Evolutionary conservation across 179 eudicot genomes (phyloP).

Genomic region (Silene noctiflora): DNA sequence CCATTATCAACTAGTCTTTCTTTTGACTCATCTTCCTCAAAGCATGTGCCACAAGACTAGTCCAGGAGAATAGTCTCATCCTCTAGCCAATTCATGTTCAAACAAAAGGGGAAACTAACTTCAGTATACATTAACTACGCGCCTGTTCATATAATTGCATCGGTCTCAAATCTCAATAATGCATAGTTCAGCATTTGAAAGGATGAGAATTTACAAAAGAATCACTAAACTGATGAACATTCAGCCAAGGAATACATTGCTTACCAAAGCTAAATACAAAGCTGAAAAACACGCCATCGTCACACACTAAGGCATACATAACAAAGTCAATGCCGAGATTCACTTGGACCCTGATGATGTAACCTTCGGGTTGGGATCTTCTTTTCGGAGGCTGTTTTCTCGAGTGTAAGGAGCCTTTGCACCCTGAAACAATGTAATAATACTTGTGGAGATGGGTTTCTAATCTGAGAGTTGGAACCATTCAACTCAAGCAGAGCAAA

Average conservation of each 20-base stretch:
- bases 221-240: neutral
- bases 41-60: neutral
- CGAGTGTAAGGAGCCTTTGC: conserved; percentile 62
- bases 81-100: neutral
- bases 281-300: neutral
- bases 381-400: conserved; percentile 66
- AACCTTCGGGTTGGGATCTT: conserved; percentile 30
- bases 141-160: neutral
- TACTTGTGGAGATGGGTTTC: conserved; percentile 10
- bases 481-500: neutral
- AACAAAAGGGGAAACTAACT: neutral
- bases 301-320: conserved; percentile 2
- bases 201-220: conserved; percentile 16
- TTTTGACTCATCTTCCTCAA: too few species aligned
- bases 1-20: too few species aligned
- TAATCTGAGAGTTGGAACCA: conserved; percentile 10
- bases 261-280: conserved; percentile 10
- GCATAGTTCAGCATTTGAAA: neutral
- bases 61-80: neutral
- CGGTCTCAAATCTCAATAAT: neutral
- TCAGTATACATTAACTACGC: neutral
- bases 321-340: conserved; percentile 6
- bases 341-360: conserved; percentile 40
- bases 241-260: conserved; percentile 5
- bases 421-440: conserved; percentile 47